Percentiles rank a stretch among this genome's conserved stretches.
Conservation (phyloP, 805 yeast species). For the Zygoascus ofunaensis region DNA sequence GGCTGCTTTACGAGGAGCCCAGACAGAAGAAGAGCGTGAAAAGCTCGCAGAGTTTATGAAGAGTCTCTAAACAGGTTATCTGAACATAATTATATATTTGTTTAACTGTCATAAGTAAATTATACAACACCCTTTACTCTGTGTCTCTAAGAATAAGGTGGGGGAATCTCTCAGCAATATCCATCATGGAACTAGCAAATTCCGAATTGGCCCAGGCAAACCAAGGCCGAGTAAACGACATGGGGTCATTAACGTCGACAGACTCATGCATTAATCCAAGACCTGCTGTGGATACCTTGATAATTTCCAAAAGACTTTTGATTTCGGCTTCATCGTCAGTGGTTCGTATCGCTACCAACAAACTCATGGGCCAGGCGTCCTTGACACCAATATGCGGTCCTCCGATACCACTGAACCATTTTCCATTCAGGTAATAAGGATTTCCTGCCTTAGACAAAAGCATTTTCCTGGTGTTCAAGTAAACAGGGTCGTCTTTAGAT, state of each 20-base stretch:
- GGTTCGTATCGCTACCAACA: conserved; percentile 68
- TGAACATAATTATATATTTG: neutral
- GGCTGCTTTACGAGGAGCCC: conserved; percentile 41
- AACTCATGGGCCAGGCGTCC: conserved; percentile 87
- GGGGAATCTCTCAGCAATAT: conserved; percentile 65
- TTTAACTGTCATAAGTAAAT: neutral
- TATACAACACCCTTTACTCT: neutral
- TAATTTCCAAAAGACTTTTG: conserved; percentile 34
- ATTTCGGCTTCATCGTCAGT: conserved; percentile 66
- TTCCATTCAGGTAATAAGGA: conserved; percentile 66
- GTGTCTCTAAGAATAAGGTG: conserved; percentile 44
- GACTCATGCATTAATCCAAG: conserved; percentile 82
- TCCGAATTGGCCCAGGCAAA: conserved; percentile 93
- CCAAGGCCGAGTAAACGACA: conserved; percentile 68
- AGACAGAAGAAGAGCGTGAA: conserved; percentile 15
- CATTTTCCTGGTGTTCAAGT: conserved; percentile 75
- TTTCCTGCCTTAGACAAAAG: conserved; percentile 58
- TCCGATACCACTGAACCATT: conserved; percentile 65
- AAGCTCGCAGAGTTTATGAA: conserved; percentile 13
- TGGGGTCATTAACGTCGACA: conserved; percentile 49
- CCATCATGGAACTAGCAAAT: conserved; percentile 77
- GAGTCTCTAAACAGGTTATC: neutral
- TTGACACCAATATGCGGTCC: conserved; percentile 83
- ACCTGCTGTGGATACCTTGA: conserved; percentile 57
- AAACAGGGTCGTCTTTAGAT: conserved; percentile 42